Base-by-base conservation (phyloP, 805 yeast species). In the Candida parachauliodes region DNA sequence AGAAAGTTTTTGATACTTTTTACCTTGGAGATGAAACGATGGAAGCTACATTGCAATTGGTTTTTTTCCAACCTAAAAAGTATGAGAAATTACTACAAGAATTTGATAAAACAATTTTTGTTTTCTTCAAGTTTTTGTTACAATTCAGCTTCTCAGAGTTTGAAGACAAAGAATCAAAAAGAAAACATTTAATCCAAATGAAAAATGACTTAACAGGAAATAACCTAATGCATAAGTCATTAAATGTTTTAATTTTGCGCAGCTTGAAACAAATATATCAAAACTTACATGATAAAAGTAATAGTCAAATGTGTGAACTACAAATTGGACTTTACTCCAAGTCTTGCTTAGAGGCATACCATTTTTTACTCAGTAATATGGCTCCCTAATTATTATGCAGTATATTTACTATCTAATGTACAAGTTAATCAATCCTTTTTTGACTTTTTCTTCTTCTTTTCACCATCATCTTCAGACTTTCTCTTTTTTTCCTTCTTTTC, bases 401-500 rank as follows among this genome's bases (percentile, higher is more conserved):
- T n/a, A n/a, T n/a, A n/a, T n/a, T n/a, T n/a, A n/a, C n/a, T n/a
- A n/a, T 45, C 37, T 48, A 52, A 55, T 32, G 12, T 22, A 32
- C 34, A 32, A 17, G 23, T 5, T 30, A 15, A 10, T 19, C 28
- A 35, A 20, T 36, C 34, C 41, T 65, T 63, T 54, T 64, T 63
- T 30, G 68, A 56, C n/a, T n/a, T n/a, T 61, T 77, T 70, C 67
- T 76, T 74, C 64, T 70, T 71, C 60, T 74, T 71, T 43, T 61
- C 54, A 55, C 74, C 69, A 39, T 72, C 74, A 50, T 75, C 60
- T 35, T 59, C 63, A 29, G 56, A 59, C 32, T 51, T 51, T 39
- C 53, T 50, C 55, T 74, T 74, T 46, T 70, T 75, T 65, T 79
- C 76, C 60, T 77, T 76, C 55, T 77, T 77, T 73, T 81, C 76